A percentile compares a stretch with the other conserved stretches of the same genome.
Conservation (phyloP, 306 rosid genomes). For the Trifolium fragiferum region DNA sequence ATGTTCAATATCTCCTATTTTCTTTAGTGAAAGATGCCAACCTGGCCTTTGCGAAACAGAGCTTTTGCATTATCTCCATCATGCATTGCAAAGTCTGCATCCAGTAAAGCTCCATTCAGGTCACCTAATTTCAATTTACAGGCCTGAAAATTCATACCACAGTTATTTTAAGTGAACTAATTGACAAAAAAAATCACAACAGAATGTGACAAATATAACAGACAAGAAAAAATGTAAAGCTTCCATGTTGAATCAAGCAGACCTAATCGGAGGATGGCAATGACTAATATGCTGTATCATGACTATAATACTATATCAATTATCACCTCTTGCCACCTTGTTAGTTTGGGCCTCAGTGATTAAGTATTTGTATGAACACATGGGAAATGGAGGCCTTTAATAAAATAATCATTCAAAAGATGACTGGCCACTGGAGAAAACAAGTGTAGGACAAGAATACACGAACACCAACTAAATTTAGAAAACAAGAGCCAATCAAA, state of each 20-base stretch:
- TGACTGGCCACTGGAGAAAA: conserved; percentile 27
- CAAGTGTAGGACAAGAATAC: conserved; percentile 10
- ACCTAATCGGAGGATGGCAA: background rate
- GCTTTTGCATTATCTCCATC: conserved; percentile 65
- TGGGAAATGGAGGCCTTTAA: background rate
- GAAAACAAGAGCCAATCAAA: background rate
- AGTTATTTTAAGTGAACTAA: conserved; percentile 19
- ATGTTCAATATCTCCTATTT: conserved; percentile 27
- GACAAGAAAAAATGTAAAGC: background rate
- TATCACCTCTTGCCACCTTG: background rate
- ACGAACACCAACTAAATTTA: conserved; percentile 5
- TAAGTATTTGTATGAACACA: conserved; percentile 4
- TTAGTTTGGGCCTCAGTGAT: conserved; percentile 12
- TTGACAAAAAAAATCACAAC: background rate
- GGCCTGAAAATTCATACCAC: conserved; percentile 47
- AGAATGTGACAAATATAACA: conserved; percentile 14
- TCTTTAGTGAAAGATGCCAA: conserved; percentile 35
- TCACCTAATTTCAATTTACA: conserved; percentile 64
- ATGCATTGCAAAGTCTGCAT: conserved; percentile 60
- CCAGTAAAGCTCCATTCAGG: conserved; percentile 55
- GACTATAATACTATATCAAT: background rate
- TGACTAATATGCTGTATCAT: background rate
- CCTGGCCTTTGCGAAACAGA: conserved; percentile 67
- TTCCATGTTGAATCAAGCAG: background rate
- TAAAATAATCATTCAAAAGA: conserved; percentile 5